phyloP scores from a whole-genome alignment of 1,284 basidiomycete genomes.

The Cutaneotrichosporon daszewskae region DNA sequence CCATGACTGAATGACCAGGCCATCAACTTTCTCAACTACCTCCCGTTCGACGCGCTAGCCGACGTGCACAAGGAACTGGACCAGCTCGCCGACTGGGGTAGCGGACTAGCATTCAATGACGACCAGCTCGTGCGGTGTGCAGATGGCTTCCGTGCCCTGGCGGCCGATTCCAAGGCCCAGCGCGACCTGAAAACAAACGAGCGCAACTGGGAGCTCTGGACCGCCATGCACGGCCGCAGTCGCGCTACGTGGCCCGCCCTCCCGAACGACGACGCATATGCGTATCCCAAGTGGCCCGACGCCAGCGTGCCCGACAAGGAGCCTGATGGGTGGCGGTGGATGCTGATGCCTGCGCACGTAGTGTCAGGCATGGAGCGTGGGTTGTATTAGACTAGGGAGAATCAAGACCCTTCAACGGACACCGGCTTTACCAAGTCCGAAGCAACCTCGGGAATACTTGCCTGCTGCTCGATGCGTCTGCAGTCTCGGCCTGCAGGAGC shows the following conservation, averaged over 20 bases:
- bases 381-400: too few species aligned
- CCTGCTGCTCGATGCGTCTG: too few species aligned
- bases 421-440: too few species aligned
- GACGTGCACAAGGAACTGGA: background rate
- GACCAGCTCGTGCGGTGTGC: background rate
- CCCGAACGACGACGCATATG: background rate
- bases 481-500: too few species aligned
- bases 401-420: too few species aligned
- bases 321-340: background rate
- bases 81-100: conserved; percentile 1
- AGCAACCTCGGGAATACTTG: too few species aligned
- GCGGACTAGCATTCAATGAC: too few species aligned
- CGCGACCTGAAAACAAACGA: background rate
- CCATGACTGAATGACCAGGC: conserved; percentile 3
- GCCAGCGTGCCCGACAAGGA: background rate
- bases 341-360: conserved; percentile 1
- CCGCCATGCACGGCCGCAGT: background rate
- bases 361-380: too few species aligned
- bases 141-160: background rate
- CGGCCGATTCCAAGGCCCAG: background rate
- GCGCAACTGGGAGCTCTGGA: conserved; percentile 1
- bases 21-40: background rate
- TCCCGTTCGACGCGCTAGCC: background rate
- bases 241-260: background rate
- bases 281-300: background rate